Conservation (phyloP, 257 asterid species). For the Penstemon eatonii region DNA sequence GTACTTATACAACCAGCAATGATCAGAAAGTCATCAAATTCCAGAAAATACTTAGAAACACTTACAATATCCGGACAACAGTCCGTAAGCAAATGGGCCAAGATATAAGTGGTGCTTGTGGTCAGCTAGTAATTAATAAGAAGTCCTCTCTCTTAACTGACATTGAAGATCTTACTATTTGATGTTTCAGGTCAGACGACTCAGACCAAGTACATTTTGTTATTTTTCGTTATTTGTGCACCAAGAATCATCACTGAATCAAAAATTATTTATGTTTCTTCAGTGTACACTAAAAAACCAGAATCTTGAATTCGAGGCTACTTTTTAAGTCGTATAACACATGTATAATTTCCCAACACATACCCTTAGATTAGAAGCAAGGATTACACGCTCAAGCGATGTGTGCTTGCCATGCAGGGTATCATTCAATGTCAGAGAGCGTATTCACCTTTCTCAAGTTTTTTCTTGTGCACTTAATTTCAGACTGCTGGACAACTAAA, state of each 20-base stretch:
- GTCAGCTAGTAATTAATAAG: slow-evolving; percentile 79
- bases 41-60: slow-evolving; percentile 78
- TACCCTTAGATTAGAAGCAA: too few species aligned
- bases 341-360: too few species aligned
- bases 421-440: too few species aligned
- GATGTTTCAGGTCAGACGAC: slow-evolving; percentile 27
- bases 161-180: slow-evolving; percentile 79
- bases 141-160: slow-evolving; percentile 54
- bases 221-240: not conserved
- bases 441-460: too few species aligned
- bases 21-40: slow-evolving; percentile 63
- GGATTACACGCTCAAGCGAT: too few species aligned
- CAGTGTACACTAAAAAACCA: too few species aligned
- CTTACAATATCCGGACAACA: slow-evolving; percentile 78
- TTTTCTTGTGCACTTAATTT: too few species aligned
- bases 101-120: slow-evolving; percentile 98
- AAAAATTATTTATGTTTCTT: not conserved
- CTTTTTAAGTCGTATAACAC: too few species aligned
- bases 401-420: too few species aligned
- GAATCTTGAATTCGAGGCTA: too few species aligned
- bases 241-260: slow-evolving; percentile 10
- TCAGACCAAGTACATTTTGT: not conserved
- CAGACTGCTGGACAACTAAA: too few species aligned
- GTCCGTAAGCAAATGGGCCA: slow-evolving; percentile 97
- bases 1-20: slow-evolving; percentile 57